These are phyloP conservation scores for Naegleria fowleri DNA, from an alignment of 208 protist species.

Conservation along the genomic window DNA sequence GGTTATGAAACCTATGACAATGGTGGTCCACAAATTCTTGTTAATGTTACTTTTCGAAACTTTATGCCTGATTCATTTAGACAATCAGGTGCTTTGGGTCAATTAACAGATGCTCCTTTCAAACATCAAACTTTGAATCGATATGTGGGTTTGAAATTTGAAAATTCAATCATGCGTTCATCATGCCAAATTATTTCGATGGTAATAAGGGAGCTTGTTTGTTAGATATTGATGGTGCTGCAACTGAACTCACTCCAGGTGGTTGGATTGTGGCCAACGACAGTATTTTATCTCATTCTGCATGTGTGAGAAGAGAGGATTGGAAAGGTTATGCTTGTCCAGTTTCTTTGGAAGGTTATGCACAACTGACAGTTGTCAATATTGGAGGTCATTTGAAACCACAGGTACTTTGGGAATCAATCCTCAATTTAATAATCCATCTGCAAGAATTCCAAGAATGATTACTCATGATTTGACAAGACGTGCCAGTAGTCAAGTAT, in stretches of 20 bases:
- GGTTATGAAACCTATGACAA: slow-evolving; percentile 14
- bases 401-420: neutral
- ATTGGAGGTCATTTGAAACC: neutral
- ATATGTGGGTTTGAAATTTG: neutral
- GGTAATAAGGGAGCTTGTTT: neutral
- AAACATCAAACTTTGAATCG: neutral
- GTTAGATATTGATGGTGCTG: neutral
- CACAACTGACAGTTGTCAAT: neutral
- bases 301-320: neutral
- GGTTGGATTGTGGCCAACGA: neutral
- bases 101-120: neutral
- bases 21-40: neutral
- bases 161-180: neutral
- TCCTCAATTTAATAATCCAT: neutral
- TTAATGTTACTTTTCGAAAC: neutral
- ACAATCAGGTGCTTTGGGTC: neutral
- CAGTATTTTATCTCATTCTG: no score
- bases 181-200: neutral
- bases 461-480: neutral
- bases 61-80: neutral
- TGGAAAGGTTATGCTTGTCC: slow-evolving; percentile 11
- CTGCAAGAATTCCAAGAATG: neutral
- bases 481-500: neutral
- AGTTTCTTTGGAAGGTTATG: neutral
- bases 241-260: neutral